A percentile compares a stretch with the other conserved stretches of the same genome.
phyloP scores from a whole-genome alignment of 1,139 yeast species.

The Pichia sp. region DNA sequence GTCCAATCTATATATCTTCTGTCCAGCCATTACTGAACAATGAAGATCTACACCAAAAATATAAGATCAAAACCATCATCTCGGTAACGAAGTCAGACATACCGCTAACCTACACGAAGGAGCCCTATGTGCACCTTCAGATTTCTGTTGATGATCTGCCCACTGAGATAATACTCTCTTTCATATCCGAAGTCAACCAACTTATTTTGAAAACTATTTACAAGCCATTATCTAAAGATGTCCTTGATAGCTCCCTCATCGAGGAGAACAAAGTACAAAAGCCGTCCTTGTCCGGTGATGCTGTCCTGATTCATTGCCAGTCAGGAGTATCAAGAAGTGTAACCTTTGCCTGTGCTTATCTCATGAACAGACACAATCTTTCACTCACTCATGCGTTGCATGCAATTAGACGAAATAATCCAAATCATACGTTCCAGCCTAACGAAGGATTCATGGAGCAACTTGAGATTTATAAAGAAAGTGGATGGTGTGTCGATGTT shows the following conservation, averaged over 20 bases:
- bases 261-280: constrained; percentile 13
- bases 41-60: constrained; percentile 40
- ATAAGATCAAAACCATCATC: constrained; percentile 62
- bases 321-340: constrained; percentile 88
- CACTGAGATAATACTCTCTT: constrained; percentile 58
- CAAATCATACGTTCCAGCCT: constrained; percentile 51
- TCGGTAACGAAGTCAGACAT: constrained; percentile 65
- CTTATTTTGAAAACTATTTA: constrained; percentile 66
- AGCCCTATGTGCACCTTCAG: constrained; percentile 50
- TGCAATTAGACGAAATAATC: constrained; percentile 61
- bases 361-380: constrained; percentile 70
- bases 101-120: constrained; percentile 43
- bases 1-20: constrained; percentile 61
- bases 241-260: background rate
- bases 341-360: constrained; percentile 65
- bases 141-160: constrained; percentile 66
- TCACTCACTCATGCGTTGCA: constrained; percentile 58
- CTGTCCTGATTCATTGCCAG: constrained; percentile 63
- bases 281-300: constrained; percentile 41
- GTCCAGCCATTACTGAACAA: constrained; percentile 47
- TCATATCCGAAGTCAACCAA: constrained; percentile 53
- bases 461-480: constrained; percentile 52
- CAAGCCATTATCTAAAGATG: constrained; percentile 30
- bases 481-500: constrained; percentile 28
- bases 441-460: constrained; percentile 75